These are phyloP conservation scores for Clitopilus passeckerianus DNA, from an alignment of 768 basidiomycete genomes.

Conservation along the genomic window DNA sequence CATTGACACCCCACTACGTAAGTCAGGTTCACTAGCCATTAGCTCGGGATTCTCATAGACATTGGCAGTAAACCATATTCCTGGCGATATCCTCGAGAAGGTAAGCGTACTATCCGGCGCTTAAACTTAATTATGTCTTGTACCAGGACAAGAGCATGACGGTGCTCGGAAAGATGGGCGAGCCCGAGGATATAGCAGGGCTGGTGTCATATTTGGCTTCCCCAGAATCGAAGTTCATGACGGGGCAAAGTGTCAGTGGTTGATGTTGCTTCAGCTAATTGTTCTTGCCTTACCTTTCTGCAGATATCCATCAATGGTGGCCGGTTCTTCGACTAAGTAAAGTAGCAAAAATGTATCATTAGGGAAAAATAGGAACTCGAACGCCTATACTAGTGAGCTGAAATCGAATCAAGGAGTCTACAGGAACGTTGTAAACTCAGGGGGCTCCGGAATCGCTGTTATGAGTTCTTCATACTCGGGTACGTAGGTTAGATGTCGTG, in stretches of 20 bases:
- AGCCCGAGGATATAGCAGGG: slow-evolving; percentile 26
- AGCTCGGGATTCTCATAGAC: background rate
- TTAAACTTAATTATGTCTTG: too few species aligned
- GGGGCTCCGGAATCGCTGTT: background rate
- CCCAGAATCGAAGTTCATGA: slow-evolving; percentile 26
- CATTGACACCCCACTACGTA: slow-evolving; percentile 14
- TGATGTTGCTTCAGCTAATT: background rate
- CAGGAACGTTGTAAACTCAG: background rate
- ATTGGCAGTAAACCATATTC: slow-evolving; percentile 8
- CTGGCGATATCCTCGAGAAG: slow-evolving; percentile 3
- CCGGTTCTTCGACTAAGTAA: background rate
- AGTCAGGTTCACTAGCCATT: background rate
- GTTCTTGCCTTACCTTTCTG: background rate
- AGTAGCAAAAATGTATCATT: background rate
- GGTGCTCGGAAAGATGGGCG: slow-evolving; percentile 13
- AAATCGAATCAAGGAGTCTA: too few species aligned
- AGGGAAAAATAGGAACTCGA: too few species aligned
- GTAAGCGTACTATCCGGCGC: background rate
- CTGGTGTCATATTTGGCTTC: slow-evolving; percentile 32
- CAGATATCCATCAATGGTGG: background rate
- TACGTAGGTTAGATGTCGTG: background rate
- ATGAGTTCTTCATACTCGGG: background rate
- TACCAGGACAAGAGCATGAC: slow-evolving; percentile 1
- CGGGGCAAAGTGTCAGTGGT: slow-evolving; percentile 17
- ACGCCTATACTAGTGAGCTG: too few species aligned